Evolutionary conservation across 768 basidiomycete genomes (phyloP).

Genomic region (Lactarius sanguifluus): DNA sequence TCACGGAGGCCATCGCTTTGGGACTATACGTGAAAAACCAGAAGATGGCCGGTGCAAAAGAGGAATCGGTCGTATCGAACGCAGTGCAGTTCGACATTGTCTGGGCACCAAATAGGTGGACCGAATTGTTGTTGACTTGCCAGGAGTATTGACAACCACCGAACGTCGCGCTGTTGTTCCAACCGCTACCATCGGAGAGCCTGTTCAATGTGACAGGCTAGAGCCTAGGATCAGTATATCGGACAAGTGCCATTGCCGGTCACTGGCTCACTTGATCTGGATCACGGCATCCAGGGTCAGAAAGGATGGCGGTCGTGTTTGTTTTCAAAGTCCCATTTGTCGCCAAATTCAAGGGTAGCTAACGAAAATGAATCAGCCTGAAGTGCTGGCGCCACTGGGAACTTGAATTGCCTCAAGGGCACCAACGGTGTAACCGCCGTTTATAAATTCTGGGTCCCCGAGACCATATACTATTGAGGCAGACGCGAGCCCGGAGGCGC

Average conservation of each 20-base stretch:
- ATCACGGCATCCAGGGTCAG: slow-evolving; percentile 44
- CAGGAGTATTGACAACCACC: slow-evolving; percentile 45
- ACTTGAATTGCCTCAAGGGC: slow-evolving; percentile 43
- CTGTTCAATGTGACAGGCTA: slow-evolving; percentile 42
- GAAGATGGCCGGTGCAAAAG: slow-evolving; percentile 52
- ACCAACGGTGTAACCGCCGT: slow-evolving; percentile 46
- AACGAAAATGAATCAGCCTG: background rate
- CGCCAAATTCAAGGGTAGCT: slow-evolving; percentile 42
- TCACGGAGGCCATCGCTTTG: slow-evolving; percentile 42
- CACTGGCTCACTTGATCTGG: slow-evolving; percentile 37
- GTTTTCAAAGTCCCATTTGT: slow-evolving; percentile 49
- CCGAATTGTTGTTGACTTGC: slow-evolving; percentile 41
- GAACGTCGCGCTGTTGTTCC: slow-evolving; percentile 46
- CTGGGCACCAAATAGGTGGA: slow-evolving; percentile 44
- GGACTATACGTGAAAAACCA: slow-evolving; percentile 57
- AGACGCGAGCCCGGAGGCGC: slow-evolving; percentile 55
- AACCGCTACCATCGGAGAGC: slow-evolving; percentile 37
- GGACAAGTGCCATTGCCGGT: background rate
- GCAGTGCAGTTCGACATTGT: slow-evolving; percentile 31
- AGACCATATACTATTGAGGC: slow-evolving; percentile 50
- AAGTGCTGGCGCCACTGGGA: background rate
- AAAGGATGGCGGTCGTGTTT: slow-evolving; percentile 51
- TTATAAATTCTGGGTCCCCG: slow-evolving; percentile 47
- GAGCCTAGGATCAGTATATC: background rate
- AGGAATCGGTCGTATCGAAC: slow-evolving; percentile 31